Percentiles rank a stretch among this genome's conserved stretches.
phyloP scores from a whole-genome alignment of 768 basidiomycete genomes.

The Phylloporus arenicola region DNA sequence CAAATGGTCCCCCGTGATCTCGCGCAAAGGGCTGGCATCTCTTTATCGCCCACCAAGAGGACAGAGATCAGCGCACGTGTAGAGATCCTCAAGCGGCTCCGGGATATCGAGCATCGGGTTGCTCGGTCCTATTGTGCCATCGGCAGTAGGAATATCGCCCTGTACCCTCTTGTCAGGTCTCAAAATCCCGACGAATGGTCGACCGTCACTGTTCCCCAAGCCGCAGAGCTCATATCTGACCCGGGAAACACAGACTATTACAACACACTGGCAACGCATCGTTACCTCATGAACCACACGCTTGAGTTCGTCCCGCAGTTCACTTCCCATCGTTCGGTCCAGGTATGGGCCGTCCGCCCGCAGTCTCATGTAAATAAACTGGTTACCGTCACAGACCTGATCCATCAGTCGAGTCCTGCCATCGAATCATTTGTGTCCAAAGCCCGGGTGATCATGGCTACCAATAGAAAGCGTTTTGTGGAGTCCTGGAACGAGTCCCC shows the following conservation, averaged over 20 bases:
- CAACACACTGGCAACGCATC: conserved; percentile 52
- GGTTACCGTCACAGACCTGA: conserved; percentile 44
- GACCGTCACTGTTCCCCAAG: conserved; percentile 48
- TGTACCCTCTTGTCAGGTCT: conserved; percentile 45
- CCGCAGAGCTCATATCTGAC: conserved; percentile 40
- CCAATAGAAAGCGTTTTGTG: conserved; percentile 26
- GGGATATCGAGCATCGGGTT: conserved; percentile 44
- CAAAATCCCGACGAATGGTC: conserved; percentile 48
- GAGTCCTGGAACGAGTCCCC: conserved; percentile 30
- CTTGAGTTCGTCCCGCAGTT: conserved; percentile 49
- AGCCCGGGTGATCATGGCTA: conserved; percentile 39
- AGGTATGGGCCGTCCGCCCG: conserved; percentile 62
- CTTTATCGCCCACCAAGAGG: conserved; percentile 23
- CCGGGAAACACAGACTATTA: conserved; percentile 26
- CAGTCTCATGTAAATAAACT: conserved; percentile 49
- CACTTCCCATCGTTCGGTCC: conserved; percentile 40
- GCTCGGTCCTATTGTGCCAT: conserved; percentile 40
- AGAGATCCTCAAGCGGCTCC: conserved; percentile 55
- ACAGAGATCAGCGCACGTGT: conserved; percentile 55
- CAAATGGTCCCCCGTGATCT: conserved; percentile 45
- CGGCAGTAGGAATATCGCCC: conserved; percentile 19
- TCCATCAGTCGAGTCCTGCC: conserved; percentile 34
- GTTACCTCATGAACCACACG: conserved; percentile 53
- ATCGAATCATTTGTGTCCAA: conserved; percentile 49
- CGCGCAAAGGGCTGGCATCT: conserved; percentile 43